Evolutionary conservation across 108 stramenopile species (phyloP).

Genomic region (Mediolabrus comicus): DNA sequence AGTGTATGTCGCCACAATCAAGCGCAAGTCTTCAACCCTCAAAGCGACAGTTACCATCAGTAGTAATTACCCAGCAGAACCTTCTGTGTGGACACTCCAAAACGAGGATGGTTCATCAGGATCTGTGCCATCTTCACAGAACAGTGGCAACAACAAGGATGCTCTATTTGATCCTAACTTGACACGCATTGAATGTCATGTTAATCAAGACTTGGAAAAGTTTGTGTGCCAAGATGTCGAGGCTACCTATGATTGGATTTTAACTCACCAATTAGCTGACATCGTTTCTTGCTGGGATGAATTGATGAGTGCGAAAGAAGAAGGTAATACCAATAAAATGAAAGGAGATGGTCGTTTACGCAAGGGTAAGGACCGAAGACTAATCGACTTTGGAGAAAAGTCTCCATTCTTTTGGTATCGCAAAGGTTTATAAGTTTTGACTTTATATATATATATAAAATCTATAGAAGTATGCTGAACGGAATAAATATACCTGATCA

Average conservation of each 20-base stretch:
- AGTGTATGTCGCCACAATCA: constrained; percentile 48
- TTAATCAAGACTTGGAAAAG: constrained; percentile 55
- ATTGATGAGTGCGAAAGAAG: constrained; percentile 33
- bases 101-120: constrained; percentile 24
- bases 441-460: background rate
- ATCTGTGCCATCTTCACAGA: constrained; percentile 19
- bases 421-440: constrained; percentile 24
- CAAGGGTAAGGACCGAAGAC: constrained; percentile 39
- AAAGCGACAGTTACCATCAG: constrained; percentile 51
- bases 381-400: constrained; percentile 34
- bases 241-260: constrained; percentile 71
- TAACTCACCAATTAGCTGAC: constrained; percentile 59
- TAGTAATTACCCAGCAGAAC: constrained; percentile 57
- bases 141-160: background rate
- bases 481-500: background rate
- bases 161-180: constrained; percentile 48
- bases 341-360: constrained; percentile 20
- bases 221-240: constrained; percentile 51
- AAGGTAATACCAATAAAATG: background rate
- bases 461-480: background rate
- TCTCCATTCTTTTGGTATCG: constrained; percentile 44
- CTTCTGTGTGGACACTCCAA: constrained; percentile 58
- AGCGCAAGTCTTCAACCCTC: constrained; percentile 37
- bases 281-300: constrained; percentile 55
- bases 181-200: constrained; percentile 46